Evolutionary conservation across 768 basidiomycete species (phyloP).

Genomic region (Leccinum uliginosum): DNA sequence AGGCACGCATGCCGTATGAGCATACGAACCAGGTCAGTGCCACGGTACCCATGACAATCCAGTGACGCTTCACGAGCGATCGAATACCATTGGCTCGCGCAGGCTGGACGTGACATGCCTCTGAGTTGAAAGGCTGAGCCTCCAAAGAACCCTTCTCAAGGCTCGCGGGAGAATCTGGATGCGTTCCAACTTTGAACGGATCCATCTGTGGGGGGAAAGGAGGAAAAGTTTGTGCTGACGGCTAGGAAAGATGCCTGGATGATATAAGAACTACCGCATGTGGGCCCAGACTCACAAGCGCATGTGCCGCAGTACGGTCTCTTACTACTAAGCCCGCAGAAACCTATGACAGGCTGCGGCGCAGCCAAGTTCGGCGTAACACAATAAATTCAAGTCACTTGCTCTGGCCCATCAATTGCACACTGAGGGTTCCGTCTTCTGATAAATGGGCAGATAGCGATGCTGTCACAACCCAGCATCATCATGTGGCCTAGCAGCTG

Average conservation of each 20-base stretch:
- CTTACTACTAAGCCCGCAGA: background rate
- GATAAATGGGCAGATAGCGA: no score
- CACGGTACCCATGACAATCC: slow-evolving; percentile 2
- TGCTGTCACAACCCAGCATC: background rate
- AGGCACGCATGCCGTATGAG: slow-evolving; percentile 4
- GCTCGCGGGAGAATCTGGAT: slow-evolving; percentile 1
- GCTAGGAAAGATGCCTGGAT: background rate
- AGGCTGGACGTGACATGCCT: background rate
- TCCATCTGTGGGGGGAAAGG: slow-evolving; percentile 12
- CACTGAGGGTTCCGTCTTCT: background rate
- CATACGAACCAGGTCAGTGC: slow-evolving; percentile 13
- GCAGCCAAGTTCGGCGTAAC: background rate
- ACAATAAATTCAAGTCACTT: background rate
- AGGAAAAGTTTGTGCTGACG: background rate
- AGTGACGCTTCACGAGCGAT: slow-evolving; percentile 8
- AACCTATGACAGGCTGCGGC: background rate
- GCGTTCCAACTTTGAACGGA: slow-evolving; percentile 1
- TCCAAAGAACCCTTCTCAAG: slow-evolving; percentile 20
- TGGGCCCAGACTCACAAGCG: background rate
- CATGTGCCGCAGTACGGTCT: background rate
- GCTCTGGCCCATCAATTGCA: background rate
- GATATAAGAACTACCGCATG: background rate
- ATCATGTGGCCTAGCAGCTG: background rate
- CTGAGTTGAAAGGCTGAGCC: slow-evolving; percentile 1
- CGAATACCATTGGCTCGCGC: background rate